Evolutionary conservation across 2,329 filamentous ascomycete genomes (phyloP).

Genomic region (Ceratocystis destructans): DNA sequence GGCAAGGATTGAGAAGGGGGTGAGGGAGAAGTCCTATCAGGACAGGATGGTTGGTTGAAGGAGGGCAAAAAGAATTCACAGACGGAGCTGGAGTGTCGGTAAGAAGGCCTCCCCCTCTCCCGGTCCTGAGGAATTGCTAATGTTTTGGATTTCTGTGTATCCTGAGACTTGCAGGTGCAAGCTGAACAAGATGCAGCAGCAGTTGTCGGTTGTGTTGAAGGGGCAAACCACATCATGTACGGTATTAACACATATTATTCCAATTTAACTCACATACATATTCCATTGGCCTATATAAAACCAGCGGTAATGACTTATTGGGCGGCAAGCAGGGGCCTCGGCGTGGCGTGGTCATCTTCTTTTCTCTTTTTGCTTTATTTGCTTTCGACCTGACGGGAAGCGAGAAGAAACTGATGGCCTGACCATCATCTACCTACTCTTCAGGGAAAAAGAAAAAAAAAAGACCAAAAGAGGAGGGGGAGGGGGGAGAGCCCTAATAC

Average conservation of each 20-base stretch:
- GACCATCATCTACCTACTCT: background rate
- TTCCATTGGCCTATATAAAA: background rate
- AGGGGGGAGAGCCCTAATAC: too few species aligned
- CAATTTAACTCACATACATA: too few species aligned
- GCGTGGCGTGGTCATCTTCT: background rate
- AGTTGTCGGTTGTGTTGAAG: background rate
- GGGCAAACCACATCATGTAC: too few species aligned
- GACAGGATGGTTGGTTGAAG: background rate
- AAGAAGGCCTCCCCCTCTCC: background rate
- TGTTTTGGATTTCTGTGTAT: background rate
- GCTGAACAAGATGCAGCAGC: background rate
- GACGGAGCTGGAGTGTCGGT: background rate
- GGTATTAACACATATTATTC: too few species aligned
- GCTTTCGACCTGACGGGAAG: background rate
- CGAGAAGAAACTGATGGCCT: background rate
- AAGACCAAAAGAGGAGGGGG: background rate
- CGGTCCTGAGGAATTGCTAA: background rate
- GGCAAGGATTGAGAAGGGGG: conserved; percentile 1
- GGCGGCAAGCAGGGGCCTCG: background rate
- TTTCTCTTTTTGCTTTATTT: background rate
- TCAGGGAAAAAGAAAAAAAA: background rate
- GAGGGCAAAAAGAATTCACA: background rate
- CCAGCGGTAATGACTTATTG: background rate
- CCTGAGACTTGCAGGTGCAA: background rate
- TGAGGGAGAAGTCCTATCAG: background rate